These are phyloP conservation scores for Chloranthus sessilifolius DNA, from an alignment of 164 flowering plant genomes.

Conservation along the genomic window DNA sequence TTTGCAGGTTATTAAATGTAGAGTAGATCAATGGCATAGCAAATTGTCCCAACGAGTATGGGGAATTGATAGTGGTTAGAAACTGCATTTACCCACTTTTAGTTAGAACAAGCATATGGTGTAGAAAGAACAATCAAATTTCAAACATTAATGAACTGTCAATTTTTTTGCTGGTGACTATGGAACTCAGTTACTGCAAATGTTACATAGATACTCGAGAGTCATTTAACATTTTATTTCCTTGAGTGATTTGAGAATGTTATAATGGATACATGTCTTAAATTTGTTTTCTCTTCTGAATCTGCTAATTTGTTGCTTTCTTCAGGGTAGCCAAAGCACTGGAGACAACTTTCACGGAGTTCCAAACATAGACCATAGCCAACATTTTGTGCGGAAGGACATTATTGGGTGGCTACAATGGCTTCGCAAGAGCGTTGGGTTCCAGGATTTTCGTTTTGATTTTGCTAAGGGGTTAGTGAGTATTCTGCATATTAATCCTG, in stretches of 20 bases:
- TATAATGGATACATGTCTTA: neutral
- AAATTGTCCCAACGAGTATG: no score
- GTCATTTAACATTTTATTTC: no score
- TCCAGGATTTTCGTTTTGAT: slow-evolving; percentile 97
- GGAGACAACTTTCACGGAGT: slow-evolving; percentile 91
- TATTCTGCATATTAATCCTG: slow-evolving; percentile 1
- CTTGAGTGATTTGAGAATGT: neutral
- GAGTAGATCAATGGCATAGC: no score
- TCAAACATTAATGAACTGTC: no score
- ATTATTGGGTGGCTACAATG: slow-evolving; percentile 70
- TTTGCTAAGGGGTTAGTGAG: slow-evolving; percentile 80
- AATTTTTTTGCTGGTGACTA: no score
- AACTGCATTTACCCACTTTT: no score
- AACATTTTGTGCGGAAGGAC: slow-evolving; percentile 74
- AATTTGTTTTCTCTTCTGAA: neutral
- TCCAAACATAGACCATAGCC: slow-evolving; percentile 85
- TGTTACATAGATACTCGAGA: no score
- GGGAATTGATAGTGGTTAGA: no score
- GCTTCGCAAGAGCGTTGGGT: slow-evolving; percentile 67
- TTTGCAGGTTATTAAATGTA: no score
- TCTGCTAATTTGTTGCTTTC: neutral
- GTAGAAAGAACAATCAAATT: no score
- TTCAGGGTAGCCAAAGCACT: slow-evolving; percentile 79
- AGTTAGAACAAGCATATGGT: no score
- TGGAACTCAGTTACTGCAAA: no score